Percentiles rank a stretch among this genome's conserved stretches.
Evolutionary conservation across 192 early-diverging fungal genomes (phyloP).

Genomic region (Martensiomyces pterosporus): DNA sequence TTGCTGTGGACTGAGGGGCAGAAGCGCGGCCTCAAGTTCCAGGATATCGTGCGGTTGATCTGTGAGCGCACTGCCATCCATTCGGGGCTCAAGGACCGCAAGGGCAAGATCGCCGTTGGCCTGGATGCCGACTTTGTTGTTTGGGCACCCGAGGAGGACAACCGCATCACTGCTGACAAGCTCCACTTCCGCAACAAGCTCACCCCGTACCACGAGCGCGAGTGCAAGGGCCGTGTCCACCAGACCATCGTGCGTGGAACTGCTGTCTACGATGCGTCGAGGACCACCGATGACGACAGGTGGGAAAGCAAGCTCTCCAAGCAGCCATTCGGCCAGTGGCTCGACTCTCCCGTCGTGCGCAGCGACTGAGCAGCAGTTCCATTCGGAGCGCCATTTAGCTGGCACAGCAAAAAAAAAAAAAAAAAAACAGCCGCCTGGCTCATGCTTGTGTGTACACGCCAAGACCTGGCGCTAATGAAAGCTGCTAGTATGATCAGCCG

Average conservation of each 20-base stretch:
- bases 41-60: slow-evolving; percentile 60
- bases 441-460: too few species aligned
- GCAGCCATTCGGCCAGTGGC: slow-evolving; percentile 42
- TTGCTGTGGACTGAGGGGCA: slow-evolving; percentile 74
- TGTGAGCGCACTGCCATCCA: slow-evolving; percentile 63
- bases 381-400: too few species aligned
- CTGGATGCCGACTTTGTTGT: slow-evolving; percentile 76
- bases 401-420: too few species aligned
- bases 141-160: slow-evolving; percentile 66
- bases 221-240: slow-evolving; percentile 61
- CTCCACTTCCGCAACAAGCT: slow-evolving; percentile 82
- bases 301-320: slow-evolving; percentile 34
- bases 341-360: slow-evolving; percentile 30
- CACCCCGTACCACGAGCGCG: slow-evolving; percentile 66
- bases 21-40: slow-evolving; percentile 57
- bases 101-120: slow-evolving; percentile 67
- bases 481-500: too few species aligned
- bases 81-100: slow-evolving; percentile 56
- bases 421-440: too few species aligned
- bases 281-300: slow-evolving; percentile 4
- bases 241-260: slow-evolving; percentile 69
- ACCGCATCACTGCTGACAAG: slow-evolving; percentile 55
- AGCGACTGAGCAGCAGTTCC: too few species aligned
- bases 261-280: slow-evolving; percentile 46
- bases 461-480: too few species aligned